Evolutionary conservation across 2,329 filamentous ascomycete species (phyloP).

Genomic region (Coniochaeta ligniaria): DNA sequence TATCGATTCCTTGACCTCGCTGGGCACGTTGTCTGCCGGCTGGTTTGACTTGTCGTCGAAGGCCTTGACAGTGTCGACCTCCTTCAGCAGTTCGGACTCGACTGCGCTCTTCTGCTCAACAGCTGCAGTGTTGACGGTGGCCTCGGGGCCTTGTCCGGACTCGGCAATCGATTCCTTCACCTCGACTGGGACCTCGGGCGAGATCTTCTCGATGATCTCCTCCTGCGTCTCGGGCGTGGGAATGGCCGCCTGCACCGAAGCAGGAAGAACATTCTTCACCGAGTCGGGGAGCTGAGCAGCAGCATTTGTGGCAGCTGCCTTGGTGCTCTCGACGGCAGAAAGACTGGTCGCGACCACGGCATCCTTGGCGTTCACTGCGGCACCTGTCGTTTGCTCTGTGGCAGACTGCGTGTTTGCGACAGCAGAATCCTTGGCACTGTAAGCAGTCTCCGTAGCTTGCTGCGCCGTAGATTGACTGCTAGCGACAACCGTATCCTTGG

Average conservation of each 20-base stretch:
- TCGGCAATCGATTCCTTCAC: conserved; percentile 37
- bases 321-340: conserved; percentile 22
- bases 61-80: conserved; percentile 31
- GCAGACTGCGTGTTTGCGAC: neutral
- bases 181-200: conserved; percentile 36
- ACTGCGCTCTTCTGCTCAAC: conserved; percentile 69
- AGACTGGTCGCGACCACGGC: neutral
- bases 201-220: conserved; percentile 33
- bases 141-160: conserved; percentile 60
- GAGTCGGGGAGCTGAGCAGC: conserved; percentile 44
- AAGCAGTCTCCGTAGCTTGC: conserved; percentile 3
- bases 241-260: conserved; percentile 40
- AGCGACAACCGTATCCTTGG: neutral
- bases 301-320: conserved; percentile 29
- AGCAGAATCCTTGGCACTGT: neutral
- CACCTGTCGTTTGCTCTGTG: neutral
- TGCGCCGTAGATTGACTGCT: neutral
- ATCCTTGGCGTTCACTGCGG: neutral
- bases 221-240: conserved; percentile 31
- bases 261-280: conserved; percentile 44
- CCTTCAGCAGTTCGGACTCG: conserved; percentile 65
- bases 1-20: conserved; percentile 41
- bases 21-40: conserved; percentile 30
- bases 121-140: conserved; percentile 58
- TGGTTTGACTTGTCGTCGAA: conserved; percentile 8